phyloP scores from a whole-genome alignment of 805 yeast species.

The Deakozyma indianensis region DNA sequence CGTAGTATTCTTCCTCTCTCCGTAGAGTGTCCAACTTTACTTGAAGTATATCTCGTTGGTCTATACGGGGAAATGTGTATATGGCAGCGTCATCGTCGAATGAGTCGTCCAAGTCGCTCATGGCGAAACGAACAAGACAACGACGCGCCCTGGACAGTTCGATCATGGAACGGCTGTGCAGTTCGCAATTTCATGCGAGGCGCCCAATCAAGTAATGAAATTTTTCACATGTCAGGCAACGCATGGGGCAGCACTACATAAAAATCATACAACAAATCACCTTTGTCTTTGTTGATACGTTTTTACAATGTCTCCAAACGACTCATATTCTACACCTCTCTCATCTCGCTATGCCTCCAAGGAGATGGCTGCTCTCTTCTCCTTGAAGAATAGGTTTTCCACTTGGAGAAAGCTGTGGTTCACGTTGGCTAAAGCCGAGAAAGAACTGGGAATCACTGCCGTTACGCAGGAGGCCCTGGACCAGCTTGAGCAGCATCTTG shows the following conservation, averaged over 20 bases:
- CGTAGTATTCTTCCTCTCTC: not conserved
- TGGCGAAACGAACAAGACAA: too few relatives aligned
- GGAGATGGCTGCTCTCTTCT: slow-evolving; percentile 90
- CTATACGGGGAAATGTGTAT: not conserved
- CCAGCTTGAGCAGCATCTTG: slow-evolving; percentile 66
- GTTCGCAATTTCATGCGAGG: too few relatives aligned
- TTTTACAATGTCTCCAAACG: too few relatives aligned
- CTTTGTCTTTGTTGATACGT: too few relatives aligned
- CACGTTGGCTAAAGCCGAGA: slow-evolving; percentile 89
- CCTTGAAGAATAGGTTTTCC: slow-evolving; percentile 83
- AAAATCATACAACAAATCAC: too few relatives aligned
- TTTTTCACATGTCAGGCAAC: too few relatives aligned
- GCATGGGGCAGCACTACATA: too few relatives aligned
- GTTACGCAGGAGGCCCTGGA: slow-evolving; percentile 84
- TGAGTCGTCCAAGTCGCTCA: not conserved
- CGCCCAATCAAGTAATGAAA: too few relatives aligned
- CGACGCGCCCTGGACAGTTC: too few relatives aligned
- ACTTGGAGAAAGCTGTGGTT: slow-evolving; percentile 98
- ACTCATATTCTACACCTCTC: slow-evolving; percentile 80
- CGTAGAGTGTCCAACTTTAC: not conserved
- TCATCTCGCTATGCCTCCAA: slow-evolving; percentile 95
- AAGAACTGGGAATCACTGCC: slow-evolving; percentile 72
- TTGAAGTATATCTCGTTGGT: not conserved
- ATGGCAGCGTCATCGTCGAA: not conserved
- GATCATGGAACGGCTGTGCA: too few relatives aligned